A percentile compares a stretch with the other conserved stretches of the same genome.
phyloP scores from a whole-genome alignment of 768 basidiomycete genomes.

The Lactifluus volemus region DNA sequence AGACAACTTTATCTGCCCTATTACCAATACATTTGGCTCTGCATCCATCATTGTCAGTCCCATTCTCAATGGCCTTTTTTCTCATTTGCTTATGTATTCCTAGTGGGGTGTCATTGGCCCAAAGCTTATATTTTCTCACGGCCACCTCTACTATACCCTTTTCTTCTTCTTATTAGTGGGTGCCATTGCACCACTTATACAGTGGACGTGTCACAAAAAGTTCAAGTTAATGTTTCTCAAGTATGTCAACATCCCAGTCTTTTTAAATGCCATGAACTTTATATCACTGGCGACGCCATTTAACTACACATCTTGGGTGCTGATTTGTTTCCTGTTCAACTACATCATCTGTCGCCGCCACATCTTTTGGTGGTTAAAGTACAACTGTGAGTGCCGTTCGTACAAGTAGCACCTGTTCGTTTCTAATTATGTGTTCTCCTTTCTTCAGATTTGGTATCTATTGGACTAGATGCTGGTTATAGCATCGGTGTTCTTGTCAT shows the following conservation, averaged over 20 bases:
- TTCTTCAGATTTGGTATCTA: slow-evolving; percentile 31
- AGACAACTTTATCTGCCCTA: slow-evolving; percentile 22
- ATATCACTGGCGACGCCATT: slow-evolving; percentile 35
- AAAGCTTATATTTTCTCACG: slow-evolving; percentile 25
- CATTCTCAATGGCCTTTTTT: background rate
- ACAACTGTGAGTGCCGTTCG: slow-evolving; percentile 25
- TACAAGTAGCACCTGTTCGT: no score
- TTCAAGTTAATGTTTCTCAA: slow-evolving; percentile 26
- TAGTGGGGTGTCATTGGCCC: slow-evolving; percentile 68
- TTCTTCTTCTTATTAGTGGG: slow-evolving; percentile 69
- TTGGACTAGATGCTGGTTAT: slow-evolving; percentile 24
- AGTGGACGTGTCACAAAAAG: slow-evolving; percentile 27
- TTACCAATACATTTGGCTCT: slow-evolving; percentile 19
- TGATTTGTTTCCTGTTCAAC: slow-evolving; percentile 32
- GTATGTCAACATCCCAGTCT: slow-evolving; percentile 24
- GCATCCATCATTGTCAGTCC: slow-evolving; percentile 45
- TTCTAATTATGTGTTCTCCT: background rate
- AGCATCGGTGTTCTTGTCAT: background rate
- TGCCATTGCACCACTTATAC: slow-evolving; percentile 30
- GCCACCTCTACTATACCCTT: no score
- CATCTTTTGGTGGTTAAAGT: slow-evolving; percentile 34
- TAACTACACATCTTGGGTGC: slow-evolving; percentile 32
- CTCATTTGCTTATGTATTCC: background rate
- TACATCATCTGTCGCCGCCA: slow-evolving; percentile 31
- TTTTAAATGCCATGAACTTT: slow-evolving; percentile 37